A percentile compares a stretch with the other conserved stretches of the same genome.
phyloP scores from a whole-genome alignment of 1,284 basidiomycete species.

The Moesziomyces parantarcticus region DNA sequence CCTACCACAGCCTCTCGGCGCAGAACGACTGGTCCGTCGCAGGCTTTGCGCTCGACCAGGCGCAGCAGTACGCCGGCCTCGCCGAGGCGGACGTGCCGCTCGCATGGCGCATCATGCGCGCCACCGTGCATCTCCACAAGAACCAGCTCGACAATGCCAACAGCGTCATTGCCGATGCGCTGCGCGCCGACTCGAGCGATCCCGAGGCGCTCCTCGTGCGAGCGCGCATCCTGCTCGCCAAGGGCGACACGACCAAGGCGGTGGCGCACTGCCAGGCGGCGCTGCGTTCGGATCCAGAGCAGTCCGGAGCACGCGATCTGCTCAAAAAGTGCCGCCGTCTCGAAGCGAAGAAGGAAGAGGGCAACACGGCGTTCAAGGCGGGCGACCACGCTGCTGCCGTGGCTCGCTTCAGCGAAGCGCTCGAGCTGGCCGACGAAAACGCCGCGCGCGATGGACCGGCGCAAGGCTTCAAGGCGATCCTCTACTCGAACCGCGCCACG shows the following conservation, averaged over 20 bases:
- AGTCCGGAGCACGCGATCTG: slow-evolving; percentile 77
- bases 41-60: slow-evolving; percentile 59
- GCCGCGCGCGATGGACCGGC: slow-evolving; percentile 49
- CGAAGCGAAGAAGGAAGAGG: slow-evolving; percentile 84
- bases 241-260: slow-evolving; percentile 77
- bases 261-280: slow-evolving; percentile 79
- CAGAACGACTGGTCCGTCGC: slow-evolving; percentile 72
- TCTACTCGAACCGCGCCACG: slow-evolving; percentile 85
- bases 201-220: slow-evolving; percentile 84
- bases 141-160: slow-evolving; percentile 58
- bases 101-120: slow-evolving; percentile 49
- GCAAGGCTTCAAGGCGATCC: slow-evolving; percentile 72
- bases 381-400: slow-evolving; percentile 76
- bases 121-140: slow-evolving; percentile 50
- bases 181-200: slow-evolving; percentile 78
- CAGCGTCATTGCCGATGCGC: slow-evolving; percentile 74
- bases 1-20: slow-evolving; percentile 75
- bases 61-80: slow-evolving; percentile 41
- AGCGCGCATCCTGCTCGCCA: slow-evolving; percentile 81
- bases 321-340: slow-evolving; percentile 82
- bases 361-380: slow-evolving; percentile 80
- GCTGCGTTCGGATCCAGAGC: slow-evolving; percentile 81
- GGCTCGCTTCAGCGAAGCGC: slow-evolving; percentile 69
- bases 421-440: slow-evolving; percentile 52
- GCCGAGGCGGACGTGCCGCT: slow-evolving; percentile 48